Percentiles rank a stretch among this genome's conserved stretches.
Evolutionary conservation across 306 rosid species (phyloP).

Genomic region (Casuarina cunninghamiana): DNA sequence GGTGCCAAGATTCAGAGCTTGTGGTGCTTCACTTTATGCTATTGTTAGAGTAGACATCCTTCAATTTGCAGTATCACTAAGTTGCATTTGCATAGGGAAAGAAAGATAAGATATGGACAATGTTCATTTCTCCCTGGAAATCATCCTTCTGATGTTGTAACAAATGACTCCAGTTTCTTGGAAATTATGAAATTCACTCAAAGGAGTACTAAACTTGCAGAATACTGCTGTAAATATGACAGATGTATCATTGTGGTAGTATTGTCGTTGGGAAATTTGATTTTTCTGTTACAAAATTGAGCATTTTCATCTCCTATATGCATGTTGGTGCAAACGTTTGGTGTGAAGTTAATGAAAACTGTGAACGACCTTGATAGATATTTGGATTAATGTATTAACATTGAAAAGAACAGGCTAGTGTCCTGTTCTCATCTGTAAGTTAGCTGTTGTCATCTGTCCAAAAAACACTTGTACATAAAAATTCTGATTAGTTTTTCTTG

Average conservation of each 20-base stretch:
- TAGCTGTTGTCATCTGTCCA: background rate
- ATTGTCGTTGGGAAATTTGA: background rate
- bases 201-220: background rate
- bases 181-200: background rate
- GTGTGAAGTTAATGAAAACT: background rate
- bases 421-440: background rate
- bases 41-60: background rate
- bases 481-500: slow-evolving; percentile 16
- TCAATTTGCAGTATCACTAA: background rate
- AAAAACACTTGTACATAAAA: background rate
- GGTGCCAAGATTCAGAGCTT: background rate
- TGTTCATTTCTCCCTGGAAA: background rate
- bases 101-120: background rate
- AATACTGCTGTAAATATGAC: background rate
- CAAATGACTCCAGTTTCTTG: background rate
- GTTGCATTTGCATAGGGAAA: background rate
- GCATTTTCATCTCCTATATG: background rate
- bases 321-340: background rate
- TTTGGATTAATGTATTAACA: background rate
- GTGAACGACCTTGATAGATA: background rate
- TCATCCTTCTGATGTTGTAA: background rate
- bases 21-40: background rate
- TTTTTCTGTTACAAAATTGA: background rate
- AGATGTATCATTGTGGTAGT: background rate
- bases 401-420: background rate